Percentiles rank a stretch among this genome's conserved stretches.
phyloP scores from a whole-genome alignment of 1,139 yeast species.

The Candida glucosophila region DNA sequence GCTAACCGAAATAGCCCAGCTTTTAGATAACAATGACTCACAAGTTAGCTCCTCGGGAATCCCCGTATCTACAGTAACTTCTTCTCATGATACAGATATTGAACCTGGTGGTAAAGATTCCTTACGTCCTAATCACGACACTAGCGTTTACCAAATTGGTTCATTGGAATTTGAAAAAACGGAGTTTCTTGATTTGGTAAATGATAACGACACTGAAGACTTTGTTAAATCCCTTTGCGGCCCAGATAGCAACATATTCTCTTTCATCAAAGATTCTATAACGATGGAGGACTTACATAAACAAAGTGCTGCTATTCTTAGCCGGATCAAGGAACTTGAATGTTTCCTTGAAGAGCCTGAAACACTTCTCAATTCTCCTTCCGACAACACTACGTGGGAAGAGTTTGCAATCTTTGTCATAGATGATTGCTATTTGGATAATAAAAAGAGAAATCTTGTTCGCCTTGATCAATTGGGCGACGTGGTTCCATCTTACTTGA shows the following conservation, averaged over 20 bases:
- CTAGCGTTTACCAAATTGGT: conserved; percentile 42
- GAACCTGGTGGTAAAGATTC: conserved; percentile 6
- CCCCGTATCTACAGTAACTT: not conserved
- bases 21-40: conserved; percentile 21
- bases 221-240: conserved; percentile 41
- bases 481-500: conserved; percentile 11
- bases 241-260: conserved; percentile 36
- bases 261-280: conserved; percentile 37
- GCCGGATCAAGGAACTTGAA: conserved; percentile 27
- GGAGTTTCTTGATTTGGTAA: conserved; percentile 37
- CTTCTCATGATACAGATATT: not conserved
- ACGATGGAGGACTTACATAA: conserved; percentile 38
- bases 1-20: conserved; percentile 48
- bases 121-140: conserved; percentile 11
- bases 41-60: not conserved
- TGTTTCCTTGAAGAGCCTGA: conserved; percentile 29
- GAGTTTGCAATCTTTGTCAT: conserved; percentile 25
- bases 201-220: conserved; percentile 42
- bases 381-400: conserved; percentile 23
- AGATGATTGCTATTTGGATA: conserved; percentile 23
- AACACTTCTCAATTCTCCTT: conserved; percentile 26
- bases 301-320: conserved; percentile 32
- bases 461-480: conserved; percentile 14
- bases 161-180: conserved; percentile 48
- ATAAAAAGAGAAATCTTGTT: conserved; percentile 24